Evolutionary conservation across 352 stramenopile species (phyloP).

Genomic region (Halophytophthora polymorphica): DNA sequence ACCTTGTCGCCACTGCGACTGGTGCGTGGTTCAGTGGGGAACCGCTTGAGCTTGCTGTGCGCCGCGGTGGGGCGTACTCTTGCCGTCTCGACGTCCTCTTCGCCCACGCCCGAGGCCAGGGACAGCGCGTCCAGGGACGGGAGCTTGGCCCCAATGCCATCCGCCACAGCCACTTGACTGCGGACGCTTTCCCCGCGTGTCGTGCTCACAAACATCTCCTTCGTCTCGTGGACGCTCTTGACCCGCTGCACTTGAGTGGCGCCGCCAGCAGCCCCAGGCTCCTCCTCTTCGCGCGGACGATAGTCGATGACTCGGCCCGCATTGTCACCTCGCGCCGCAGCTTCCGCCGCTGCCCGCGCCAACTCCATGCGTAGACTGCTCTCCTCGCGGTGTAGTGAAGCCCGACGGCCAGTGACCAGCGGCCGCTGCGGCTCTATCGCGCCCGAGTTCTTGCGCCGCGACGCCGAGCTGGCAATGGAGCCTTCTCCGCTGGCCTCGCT

Average conservation of each 20-base stretch:
- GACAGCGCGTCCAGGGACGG: constrained; percentile 5
- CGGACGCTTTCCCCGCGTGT: constrained; percentile 8
- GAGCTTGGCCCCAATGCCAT: neutral
- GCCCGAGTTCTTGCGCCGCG: constrained; percentile 6
- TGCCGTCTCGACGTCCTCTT: neutral
- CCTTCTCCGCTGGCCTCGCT: neutral
- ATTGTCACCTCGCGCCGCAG: constrained; percentile 9
- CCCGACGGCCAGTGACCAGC: constrained; percentile 9
- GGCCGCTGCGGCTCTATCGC: neutral
- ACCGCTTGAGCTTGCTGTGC: constrained; percentile 16
- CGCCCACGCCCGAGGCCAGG: neutral
- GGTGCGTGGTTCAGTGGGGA: constrained; percentile 16
- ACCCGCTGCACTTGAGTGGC: constrained; percentile 20
- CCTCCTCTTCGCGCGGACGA: constrained; percentile 3
- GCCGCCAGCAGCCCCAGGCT: neutral
- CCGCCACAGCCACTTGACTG: constrained; percentile 2
- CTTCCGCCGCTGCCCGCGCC: constrained; percentile 12
- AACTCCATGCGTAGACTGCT: constrained; percentile 7
- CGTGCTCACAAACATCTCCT: constrained; percentile 51
- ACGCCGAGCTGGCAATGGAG: constrained; percentile 9
- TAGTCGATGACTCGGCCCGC: constrained; percentile 8
- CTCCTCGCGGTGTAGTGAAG: constrained; percentile 5
- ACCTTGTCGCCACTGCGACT: constrained; percentile 11
- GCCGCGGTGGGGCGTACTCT: constrained; percentile 7
- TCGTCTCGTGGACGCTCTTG: constrained; percentile 53